Evolutionary conservation across 2,329 filamentous ascomycete genomes (phyloP).

Genomic region (Lizonia empirigonia): DNA sequence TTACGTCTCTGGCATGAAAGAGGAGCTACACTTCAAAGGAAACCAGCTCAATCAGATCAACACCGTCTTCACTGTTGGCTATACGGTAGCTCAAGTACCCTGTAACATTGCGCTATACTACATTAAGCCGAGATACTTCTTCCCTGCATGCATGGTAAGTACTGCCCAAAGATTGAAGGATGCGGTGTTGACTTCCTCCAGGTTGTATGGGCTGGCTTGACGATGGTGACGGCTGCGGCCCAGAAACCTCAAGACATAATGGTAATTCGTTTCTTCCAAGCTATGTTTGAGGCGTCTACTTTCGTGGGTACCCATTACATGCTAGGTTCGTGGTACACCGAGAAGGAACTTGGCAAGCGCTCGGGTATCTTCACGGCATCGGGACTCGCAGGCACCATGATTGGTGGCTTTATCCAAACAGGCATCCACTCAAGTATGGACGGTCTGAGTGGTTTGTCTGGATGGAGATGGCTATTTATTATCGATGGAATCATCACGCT

Average conservation of each 20-base stretch:
- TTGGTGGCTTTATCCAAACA: constrained; percentile 66
- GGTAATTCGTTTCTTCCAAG: constrained; percentile 62
- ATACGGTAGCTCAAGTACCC: constrained; percentile 59
- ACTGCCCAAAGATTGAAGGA: neutral
- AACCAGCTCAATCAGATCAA: constrained; percentile 57
- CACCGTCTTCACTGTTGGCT: constrained; percentile 46
- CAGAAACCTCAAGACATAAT: constrained; percentile 62
- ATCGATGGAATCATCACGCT: constrained; percentile 63
- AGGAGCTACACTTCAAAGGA: constrained; percentile 48
- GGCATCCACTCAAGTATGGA: constrained; percentile 55
- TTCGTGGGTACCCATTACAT: constrained; percentile 65
- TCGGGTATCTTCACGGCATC: constrained; percentile 66
- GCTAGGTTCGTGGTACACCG: constrained; percentile 67
- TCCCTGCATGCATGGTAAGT: constrained; percentile 65
- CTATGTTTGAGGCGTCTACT: constrained; percentile 61
- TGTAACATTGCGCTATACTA: constrained; percentile 62
- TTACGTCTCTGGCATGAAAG: constrained; percentile 51
- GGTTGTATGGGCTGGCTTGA: constrained; percentile 65
- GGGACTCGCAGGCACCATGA: constrained; percentile 65
- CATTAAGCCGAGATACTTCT: constrained; percentile 66
- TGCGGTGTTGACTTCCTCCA: constrained; percentile 13
- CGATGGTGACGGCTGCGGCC: constrained; percentile 64
- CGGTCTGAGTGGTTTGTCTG: constrained; percentile 56
- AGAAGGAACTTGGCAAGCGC: constrained; percentile 65
- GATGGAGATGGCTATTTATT: constrained; percentile 58